Evolutionary conservation across 2,329 filamentous ascomycete genomes (phyloP), one percentile per base, ranked within the genome.

Genomic region (Westerdykella sp.): DNA sequence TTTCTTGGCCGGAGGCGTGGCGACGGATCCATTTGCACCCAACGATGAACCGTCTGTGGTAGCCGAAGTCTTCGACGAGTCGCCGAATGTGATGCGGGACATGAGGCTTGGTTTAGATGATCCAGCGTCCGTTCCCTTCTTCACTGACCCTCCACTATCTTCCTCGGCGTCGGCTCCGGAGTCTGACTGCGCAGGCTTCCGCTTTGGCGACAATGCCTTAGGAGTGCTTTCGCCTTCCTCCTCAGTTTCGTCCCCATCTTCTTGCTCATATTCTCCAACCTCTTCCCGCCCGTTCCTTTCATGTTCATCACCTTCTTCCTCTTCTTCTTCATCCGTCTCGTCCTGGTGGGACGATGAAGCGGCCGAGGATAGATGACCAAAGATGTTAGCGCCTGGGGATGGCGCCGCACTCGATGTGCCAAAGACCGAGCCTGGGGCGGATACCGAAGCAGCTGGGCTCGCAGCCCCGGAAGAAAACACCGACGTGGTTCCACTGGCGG

Each of bases 321-420:
- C 44, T 3, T 43, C 54, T n/a, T 59, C 59, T 13, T 60, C 55
- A 21, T 48, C 48, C 18, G 32, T 38, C 7, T 49, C 46, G 25
- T 55, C 51, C 22, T 66, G 58, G 34, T 60, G 48, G 40, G 54
- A 55, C 1, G 61, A 62, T 11, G 61, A 63, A 13, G 56, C 43
- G 11, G 51, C 59, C n/a, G 60, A 60, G 7, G 61, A 65, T 12
- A 67, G 45, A 39, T 67, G 63, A 1, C 57, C 56, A 35, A 67
- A 67, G 10, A 63, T 57, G 34, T 66, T 67, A 14, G 47, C 42
- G 1, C 48, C 48, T 4, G 58, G 52, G 28, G 54, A 52, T 12
- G 49, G 49, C 21, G 51, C 53, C 34, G 47, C 47, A 23, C 45
- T 49, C 12, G 56, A 54, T 5, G 51, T 51, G 32, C 63, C 57